Conservation (phyloP, 2,329 filamentous ascomycete genomes). For the Exophiala sideris region DNA sequence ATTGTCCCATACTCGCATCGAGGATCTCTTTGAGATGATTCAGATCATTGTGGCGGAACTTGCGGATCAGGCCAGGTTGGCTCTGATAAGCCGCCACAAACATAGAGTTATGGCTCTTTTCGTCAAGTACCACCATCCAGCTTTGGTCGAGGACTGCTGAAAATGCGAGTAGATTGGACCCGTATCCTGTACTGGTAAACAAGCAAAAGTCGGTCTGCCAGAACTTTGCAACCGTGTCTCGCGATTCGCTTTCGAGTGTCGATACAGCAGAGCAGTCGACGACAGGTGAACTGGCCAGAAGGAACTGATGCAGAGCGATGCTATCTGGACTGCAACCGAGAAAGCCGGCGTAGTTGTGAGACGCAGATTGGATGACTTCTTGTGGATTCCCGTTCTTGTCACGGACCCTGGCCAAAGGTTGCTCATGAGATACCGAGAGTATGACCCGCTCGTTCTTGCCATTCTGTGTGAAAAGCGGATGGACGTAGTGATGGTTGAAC, state of each 20-base stretch:
- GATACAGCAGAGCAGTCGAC: background rate
- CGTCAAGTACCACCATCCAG: conserved; percentile 9
- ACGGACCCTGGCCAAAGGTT: background rate
- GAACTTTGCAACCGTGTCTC: conserved; percentile 2
- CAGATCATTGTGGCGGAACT: conserved; percentile 8
- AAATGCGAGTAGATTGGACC: conserved; percentile 10
- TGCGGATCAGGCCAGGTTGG: conserved; percentile 43
- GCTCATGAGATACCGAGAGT: background rate
- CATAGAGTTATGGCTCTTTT: conserved; percentile 15
- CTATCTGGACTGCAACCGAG: conserved; percentile 1
- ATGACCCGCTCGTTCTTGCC: conserved; percentile 11
- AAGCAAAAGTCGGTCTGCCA: conserved; percentile 7
- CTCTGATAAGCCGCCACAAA: conserved; percentile 35
- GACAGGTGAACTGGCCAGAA: conserved; percentile 1
- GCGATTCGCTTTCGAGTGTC: background rate
- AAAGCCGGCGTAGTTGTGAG: conserved; percentile 15
- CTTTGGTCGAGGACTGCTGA: conserved; percentile 7
- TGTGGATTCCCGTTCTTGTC: background rate
- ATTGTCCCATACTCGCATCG: background rate
- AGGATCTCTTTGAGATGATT: conserved; percentile 2
- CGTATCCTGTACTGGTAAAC: conserved; percentile 10
- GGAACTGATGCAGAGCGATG: conserved; percentile 1
- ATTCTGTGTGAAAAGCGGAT: conserved; percentile 7
- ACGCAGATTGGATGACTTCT: conserved; percentile 11
- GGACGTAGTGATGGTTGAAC: conserved; percentile 9